Evolutionary conservation across 2,329 filamentous ascomycete genomes (phyloP), one percentile per base, ranked within the genome.

Genomic region (Myriosclerotinia scirpicola): DNA sequence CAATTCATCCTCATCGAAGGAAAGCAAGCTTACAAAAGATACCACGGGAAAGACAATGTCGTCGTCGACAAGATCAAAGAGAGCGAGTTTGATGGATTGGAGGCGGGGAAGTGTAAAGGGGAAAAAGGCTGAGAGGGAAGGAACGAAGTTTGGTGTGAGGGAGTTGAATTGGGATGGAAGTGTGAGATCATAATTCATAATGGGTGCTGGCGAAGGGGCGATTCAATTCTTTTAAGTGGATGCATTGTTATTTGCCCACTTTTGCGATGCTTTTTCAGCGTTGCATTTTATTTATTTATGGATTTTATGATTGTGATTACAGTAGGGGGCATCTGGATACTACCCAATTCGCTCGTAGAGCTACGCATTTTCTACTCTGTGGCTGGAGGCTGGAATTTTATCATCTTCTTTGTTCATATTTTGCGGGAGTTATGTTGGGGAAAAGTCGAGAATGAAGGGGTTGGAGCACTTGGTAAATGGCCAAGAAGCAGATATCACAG

Each of bases 111-210:
- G 64, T 46, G 12, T 61, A 59, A 60, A 36, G 55, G 64, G 36
- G 14, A 65, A 65, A 36, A 26, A 60, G 20, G 6, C 15, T 5
- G 64, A 42, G 22, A 50, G 58, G 42, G 58, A 50, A 20, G 55
- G 54, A 5, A 61, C 54, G 64, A 54, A 59, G 44, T 46, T 65
- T 20, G 52, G 54, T 40, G 64, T 65, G 26, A 42, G 55, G 36
- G 64, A 65, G 40, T 36, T 65, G 46, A 65, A 65, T 9, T 65
- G 64, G 64, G 64, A 65, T 44, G 64, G 64, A 34, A 65, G 64
- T 20, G 64, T 65, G 46, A 44, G 64, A 61, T 65, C 64, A 26
- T 65, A 53, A 61, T 42, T 48, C 40, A 34, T 42, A 30, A 65
- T 20, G 15, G 30, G 36, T 30, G 12, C 17, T 30, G 30, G 30